Evolutionary conservation across 768 basidiomycete species (phyloP).

Genomic region (Cantharellus anzutake): DNA sequence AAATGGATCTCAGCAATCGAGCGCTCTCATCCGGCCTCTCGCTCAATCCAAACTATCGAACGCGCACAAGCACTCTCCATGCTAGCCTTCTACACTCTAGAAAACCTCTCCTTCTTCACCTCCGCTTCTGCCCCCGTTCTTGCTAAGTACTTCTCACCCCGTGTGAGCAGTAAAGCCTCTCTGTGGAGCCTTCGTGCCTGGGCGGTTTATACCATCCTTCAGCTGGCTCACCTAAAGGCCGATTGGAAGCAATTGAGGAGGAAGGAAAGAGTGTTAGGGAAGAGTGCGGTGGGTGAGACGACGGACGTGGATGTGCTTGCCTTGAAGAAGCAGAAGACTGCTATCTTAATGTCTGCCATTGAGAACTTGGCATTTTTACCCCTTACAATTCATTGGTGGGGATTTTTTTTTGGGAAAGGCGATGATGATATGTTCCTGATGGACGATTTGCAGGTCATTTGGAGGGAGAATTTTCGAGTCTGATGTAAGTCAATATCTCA

Average conservation of each 20-base stretch:
- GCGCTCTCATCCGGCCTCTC: slow-evolving; percentile 1
- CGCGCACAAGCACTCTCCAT: slow-evolving; percentile 14
- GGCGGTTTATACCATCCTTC: slow-evolving; percentile 60
- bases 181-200: slow-evolving; percentile 64
- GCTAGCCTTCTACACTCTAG: slow-evolving; percentile 17
- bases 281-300: neutral
- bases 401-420: neutral
- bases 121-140: neutral
- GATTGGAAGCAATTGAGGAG: slow-evolving; percentile 34
- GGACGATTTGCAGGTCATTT: slow-evolving; percentile 32
- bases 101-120: slow-evolving; percentile 13
- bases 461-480: slow-evolving; percentile 46
- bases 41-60: slow-evolving; percentile 10
- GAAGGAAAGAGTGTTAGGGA: neutral
- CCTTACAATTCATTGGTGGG: slow-evolving; percentile 64
- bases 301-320: slow-evolving; percentile 7
- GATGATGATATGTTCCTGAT: neutral
- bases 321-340: slow-evolving; percentile 38
- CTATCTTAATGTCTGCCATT: slow-evolving; percentile 50
- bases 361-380: slow-evolving; percentile 66
- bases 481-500: slow-evolving; percentile 26
- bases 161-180: neutral
- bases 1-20: slow-evolving; percentile 6
- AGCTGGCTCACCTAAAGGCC: slow-evolving; percentile 52
- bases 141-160: neutral